Conservation (phyloP, 2,329 filamentous ascomycete species). For the Colletotrichum gloeosporioides region DNA sequence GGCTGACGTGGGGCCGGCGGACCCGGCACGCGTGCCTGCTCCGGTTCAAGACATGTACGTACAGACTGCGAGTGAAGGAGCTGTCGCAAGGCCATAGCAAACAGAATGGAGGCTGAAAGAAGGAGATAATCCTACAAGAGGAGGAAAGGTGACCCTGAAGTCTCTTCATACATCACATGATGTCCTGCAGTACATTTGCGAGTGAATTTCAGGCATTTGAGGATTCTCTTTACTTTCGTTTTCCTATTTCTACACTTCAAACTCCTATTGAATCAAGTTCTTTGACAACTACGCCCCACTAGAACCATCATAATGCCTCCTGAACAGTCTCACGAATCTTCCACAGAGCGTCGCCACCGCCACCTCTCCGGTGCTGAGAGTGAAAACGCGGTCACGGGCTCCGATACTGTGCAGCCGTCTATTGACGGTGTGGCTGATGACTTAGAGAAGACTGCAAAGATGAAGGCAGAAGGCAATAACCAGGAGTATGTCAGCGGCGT, state of each 20-base stretch:
- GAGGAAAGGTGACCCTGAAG: background rate
- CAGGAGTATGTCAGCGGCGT: background rate
- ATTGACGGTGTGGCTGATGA: background rate
- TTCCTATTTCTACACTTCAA: background rate
- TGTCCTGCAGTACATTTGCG: background rate
- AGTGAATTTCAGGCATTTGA: rapidly evolving
- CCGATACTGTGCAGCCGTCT: background rate
- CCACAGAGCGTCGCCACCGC: background rate
- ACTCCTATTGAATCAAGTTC: background rate
- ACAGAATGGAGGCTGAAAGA: background rate
- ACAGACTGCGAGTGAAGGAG: background rate
- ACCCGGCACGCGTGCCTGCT: background rate
- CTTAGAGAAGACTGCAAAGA: background rate
- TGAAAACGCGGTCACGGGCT: background rate
- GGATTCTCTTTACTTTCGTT: background rate
- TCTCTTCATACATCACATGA: background rate
- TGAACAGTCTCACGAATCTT: background rate
- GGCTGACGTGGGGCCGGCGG: background rate
- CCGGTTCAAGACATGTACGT: background rate
- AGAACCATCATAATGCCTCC: background rate
- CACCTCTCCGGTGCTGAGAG: background rate
- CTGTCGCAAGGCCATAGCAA: background rate
- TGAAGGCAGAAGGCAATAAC: rapidly evolving
- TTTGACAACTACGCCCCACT: background rate
- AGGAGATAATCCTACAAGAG: rapidly evolving